A percentile compares a stretch with the other conserved stretches of the same genome.
Conservation (phyloP, 2,329 filamentous ascomycete species). For the Dothidotthia symphoricarpi region DNA sequence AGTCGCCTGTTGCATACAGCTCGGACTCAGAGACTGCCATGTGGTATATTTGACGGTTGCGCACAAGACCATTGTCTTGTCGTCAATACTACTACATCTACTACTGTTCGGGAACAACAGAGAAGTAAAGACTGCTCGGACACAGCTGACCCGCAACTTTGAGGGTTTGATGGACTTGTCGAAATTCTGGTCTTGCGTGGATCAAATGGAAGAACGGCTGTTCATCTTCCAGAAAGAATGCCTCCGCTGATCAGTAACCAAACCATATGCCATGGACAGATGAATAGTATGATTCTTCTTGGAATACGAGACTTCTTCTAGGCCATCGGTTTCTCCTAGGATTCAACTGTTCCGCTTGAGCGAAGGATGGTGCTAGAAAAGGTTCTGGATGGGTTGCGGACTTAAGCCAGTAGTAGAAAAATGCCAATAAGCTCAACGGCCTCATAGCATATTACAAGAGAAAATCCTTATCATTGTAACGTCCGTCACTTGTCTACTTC, state of each 20-base stretch:
- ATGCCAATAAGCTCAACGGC: no score
- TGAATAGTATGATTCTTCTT: slow-evolving; percentile 38
- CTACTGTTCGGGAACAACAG: slow-evolving; percentile 45
- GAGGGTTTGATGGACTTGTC: slow-evolving; percentile 45
- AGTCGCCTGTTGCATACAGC: slow-evolving; percentile 46
- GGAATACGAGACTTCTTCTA: slow-evolving; percentile 26
- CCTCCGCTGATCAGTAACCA: slow-evolving; percentile 8
- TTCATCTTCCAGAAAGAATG: slow-evolving; percentile 47
- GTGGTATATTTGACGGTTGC: slow-evolving; percentile 48
- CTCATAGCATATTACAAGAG: no score
- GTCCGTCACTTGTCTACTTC: no score
- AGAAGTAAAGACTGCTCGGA: slow-evolving; percentile 39
- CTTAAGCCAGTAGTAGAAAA: no score
- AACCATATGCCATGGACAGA: slow-evolving; percentile 19
- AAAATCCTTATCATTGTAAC: no score
- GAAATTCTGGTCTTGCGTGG: slow-evolving; percentile 41
- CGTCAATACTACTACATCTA: slow-evolving; percentile 49
- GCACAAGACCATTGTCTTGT: slow-evolving; percentile 50
- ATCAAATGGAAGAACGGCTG: slow-evolving; percentile 37
- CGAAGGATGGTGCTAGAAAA: slow-evolving; percentile 1
- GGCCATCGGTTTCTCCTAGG: slow-evolving; percentile 11
- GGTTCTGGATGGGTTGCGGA: no score
- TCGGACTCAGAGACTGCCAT: slow-evolving; percentile 40
- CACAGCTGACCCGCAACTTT: slow-evolving; percentile 48
- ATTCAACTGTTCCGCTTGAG: background rate